Evolutionary conservation across 768 basidiomycete genomes (phyloP), one percentile per base, ranked within the genome.

Genomic region (Clitopilus passeckerianus): DNA sequence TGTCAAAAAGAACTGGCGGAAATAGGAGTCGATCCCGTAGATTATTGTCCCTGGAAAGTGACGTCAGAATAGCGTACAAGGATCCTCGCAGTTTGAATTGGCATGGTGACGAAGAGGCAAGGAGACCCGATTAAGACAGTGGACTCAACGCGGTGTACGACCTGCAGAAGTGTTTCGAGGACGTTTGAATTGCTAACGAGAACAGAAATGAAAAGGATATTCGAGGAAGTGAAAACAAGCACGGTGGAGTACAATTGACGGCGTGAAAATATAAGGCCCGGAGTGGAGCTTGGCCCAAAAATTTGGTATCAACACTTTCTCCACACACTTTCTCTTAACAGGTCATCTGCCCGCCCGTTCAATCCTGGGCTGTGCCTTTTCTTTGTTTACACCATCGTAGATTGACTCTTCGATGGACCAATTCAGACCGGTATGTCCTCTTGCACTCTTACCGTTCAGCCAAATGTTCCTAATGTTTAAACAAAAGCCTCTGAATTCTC

Each of bases 181-280:
- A 20, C 18, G 16, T 23, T 18, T 20, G 18, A 50, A 10, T 3
- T 4, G 22, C n/a, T 16, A 50, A 23, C 18, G 18, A 22, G 20
- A n/a, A 50, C 12, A 16, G 46, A 50, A 50, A 50, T 20, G 22
- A 20, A 50, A 50, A 20, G 16, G 16, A 50, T 12, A 9, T 50
- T 50, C 22, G 46, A 50, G 46, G 10, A 50, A n/a, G 37, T 41
- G 12, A 41, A 41, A 41, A 14, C 14, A 15, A 15, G 37, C 37
- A 50, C 27, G 27, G 46, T 50, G 46, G 46, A 50, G 46, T 50
- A 50, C 20, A 50, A 18, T 23, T 50, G 46, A 50, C 46, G 46
- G 46, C 46, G 46, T 50, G 46, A 50, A 50, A 50, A 50, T 50
- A 50, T 50, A 50, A 50, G 46, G 46, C 18, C 46, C 46, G 46